Evolutionary conservation across 2,329 filamentous ascomycete genomes (phyloP), one percentile per base, ranked within the genome.

Genomic region (Chrysoporthe cubensis): DNA sequence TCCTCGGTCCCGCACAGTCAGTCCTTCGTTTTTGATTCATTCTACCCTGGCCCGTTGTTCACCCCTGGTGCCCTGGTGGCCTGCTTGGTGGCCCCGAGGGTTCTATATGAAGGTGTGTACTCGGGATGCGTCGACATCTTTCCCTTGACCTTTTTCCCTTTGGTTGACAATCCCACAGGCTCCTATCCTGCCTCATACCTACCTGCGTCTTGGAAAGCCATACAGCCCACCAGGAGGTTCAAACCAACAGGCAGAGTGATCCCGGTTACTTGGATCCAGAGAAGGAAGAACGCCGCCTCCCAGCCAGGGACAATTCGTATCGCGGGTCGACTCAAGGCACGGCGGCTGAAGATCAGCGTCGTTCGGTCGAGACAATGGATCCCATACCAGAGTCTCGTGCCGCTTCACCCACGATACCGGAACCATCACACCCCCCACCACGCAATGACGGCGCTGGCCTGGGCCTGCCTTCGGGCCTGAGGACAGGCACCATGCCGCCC

Each of bases 221-320:
- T 18, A 32, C 14, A 66, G 64, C 64, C 66, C 66, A 68, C 66
- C 40, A 62, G 66, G 62, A 68, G 66, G 66, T 68, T 52, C 66
- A 68, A 62, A 62, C 42, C 34, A 26, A 62, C 62, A 66, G 63
- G 63, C 66, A 68, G 42, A 21, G 57, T 58, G 63, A 65, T 68
- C 63, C 66, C 66, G 62, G 62, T 26, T 62, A 65, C 62, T 66
- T 57, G 66, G 58, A 65, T 66, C 57, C 54, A 57, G 54, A 57
- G 37, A 69, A 60, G 64, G 60, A 63, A 44, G 7, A 66, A 44
- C 52, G 52, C 43, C 52, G 46, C 63, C 11, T 56, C 59, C 54
- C 64, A 54, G 56, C 57, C 32, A 66, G 61, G 54, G 52, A 43
- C 4, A 58, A 44, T 32, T 52, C 63, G 44, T n/a, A 44, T 63